A percentile compares a stretch with the other conserved stretches of the same genome.
These are phyloP conservation scores for Fennellomyces sp. DNA, from an alignment of 371 early-diverging fungal genomes.

Conservation along the genomic window DNA sequence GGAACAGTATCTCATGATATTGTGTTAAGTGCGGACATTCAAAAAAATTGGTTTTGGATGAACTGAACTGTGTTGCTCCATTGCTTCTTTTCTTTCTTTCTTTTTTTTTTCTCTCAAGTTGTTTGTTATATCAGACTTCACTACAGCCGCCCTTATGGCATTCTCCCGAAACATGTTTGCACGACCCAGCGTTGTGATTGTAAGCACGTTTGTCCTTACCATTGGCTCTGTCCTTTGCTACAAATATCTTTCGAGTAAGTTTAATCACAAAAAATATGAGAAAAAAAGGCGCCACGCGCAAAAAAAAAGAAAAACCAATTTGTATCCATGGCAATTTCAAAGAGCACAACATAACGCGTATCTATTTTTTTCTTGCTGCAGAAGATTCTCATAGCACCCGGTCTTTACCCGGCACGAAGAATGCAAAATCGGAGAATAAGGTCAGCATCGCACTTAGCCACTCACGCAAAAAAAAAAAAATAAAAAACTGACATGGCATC, in stretches of 20 bases:
- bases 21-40: neutral
- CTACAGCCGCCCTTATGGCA: conserved; percentile 7
- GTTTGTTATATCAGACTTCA: conserved; percentile 3
- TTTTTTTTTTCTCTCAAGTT: neutral
- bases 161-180: conserved; percentile 8
- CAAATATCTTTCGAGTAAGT: conserved; percentile 10
- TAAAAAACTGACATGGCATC: neutral
- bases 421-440: conserved; percentile 4
- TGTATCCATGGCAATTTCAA: no score
- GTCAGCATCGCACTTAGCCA: neutral
- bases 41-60: neutral
- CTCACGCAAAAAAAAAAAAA: neutral
- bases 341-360: neutral
- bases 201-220: conserved; percentile 10
- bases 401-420: conserved; percentile 1
- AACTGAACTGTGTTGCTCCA: neutral
- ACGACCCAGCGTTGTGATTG: neutral
- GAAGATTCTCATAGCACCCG: conserved; percentile 2
- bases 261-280: conserved; percentile 1
- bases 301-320: no score
- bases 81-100: neutral
- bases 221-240: conserved; percentile 15
- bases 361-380: neutral
- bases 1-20: neutral
- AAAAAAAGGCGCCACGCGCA: no score